Conservation (phyloP, 148 eudicot genomes). For the Heliosperma pusillum region DNA sequence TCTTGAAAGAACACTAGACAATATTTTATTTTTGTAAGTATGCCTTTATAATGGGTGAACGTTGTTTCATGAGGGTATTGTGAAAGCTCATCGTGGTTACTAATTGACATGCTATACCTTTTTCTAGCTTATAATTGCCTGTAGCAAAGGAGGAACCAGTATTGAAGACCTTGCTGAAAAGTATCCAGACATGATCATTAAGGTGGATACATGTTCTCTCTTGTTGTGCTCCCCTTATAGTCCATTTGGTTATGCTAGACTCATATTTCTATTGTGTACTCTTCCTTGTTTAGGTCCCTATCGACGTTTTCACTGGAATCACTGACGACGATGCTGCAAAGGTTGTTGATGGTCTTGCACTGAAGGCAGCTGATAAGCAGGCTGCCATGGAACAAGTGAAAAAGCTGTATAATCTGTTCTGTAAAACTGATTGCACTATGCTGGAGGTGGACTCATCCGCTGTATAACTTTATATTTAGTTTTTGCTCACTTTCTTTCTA, state of each 20-base stretch:
- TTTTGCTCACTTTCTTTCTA: not conserved
- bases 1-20: not conserved
- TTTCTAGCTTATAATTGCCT: conserved; percentile 77
- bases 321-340: conserved; percentile 96
- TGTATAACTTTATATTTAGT: not conserved
- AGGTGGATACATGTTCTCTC: conserved; percentile 42
- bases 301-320: conserved; percentile 88
- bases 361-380: conserved; percentile 64
- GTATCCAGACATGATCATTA: conserved; percentile 93
- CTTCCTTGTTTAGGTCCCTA: conserved; percentile 59
- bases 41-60: not conserved
- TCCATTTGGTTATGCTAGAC: conserved; percentile 10
- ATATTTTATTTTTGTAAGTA: not conserved
- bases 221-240: not conserved
- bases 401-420: conserved; percentile 80
- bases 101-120: not conserved
- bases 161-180: conserved; percentile 97
- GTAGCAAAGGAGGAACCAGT: conserved; percentile 94
- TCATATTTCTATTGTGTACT: not conserved
- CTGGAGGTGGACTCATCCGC: conserved; percentile 56
- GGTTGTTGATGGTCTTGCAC: conserved; percentile 90
- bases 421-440: conserved; percentile 84
- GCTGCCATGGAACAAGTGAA: conserved; percentile 95
- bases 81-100: not conserved
- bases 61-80: not conserved